Evolutionary conservation across 129 eudicot genomes (phyloP).

Genomic region (Saussurea involucrata): DNA sequence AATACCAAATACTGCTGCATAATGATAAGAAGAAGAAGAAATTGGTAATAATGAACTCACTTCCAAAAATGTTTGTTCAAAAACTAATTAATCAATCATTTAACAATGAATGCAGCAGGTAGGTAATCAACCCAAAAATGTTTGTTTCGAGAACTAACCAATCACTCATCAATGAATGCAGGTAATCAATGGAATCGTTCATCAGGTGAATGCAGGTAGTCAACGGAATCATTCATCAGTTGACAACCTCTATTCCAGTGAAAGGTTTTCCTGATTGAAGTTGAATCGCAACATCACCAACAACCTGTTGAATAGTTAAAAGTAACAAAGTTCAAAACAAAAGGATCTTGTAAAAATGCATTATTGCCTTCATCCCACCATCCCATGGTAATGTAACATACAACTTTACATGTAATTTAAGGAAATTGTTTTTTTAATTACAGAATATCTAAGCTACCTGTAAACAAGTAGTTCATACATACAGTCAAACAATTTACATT

Average conservation of each 20-base stretch:
- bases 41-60: background rate
- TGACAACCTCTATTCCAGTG: conserved; percentile 65
- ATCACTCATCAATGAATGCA: background rate
- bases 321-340: background rate
- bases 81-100: background rate
- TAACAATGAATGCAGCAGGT: background rate
- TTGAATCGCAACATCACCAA: conserved; percentile 80
- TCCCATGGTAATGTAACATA: background rate
- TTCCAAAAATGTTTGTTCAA: background rate
- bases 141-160: too few relatives aligned
- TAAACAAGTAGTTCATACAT: background rate
- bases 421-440: background rate
- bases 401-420: background rate
- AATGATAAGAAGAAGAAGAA: background rate
- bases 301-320: conserved; percentile 43
- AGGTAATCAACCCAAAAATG: too few relatives aligned
- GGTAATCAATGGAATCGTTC: background rate
- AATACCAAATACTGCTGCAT: background rate
- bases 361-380: background rate
- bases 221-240: conserved; percentile 30
- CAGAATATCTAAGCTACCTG: background rate
- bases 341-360: background rate
- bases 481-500: background rate
- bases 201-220: conserved; percentile 38
- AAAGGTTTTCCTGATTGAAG: conserved; percentile 52